Evolutionary conservation across 805 yeast species (phyloP).

Genomic region (Yarrowia sp.): DNA sequence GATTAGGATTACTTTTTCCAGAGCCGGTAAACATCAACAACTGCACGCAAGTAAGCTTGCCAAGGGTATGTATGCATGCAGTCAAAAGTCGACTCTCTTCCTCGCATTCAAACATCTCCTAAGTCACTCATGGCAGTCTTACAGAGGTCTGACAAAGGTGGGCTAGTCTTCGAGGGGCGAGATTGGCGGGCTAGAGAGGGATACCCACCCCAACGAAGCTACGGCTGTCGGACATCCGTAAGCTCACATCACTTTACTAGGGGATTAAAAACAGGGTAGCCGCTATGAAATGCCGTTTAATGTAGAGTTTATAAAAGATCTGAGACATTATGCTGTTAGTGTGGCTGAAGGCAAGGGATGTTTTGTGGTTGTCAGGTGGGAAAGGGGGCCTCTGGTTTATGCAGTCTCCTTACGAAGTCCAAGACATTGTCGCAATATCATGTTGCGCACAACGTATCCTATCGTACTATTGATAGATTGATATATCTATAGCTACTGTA

Average conservation of each 20-base stretch:
- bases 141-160: neutral
- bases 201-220: too few species aligned
- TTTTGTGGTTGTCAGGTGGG: neutral
- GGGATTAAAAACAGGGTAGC: neutral
- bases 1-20: neutral
- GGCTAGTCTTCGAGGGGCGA: neutral
- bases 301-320: neutral
- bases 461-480: too few species aligned
- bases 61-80: constrained; percentile 4
- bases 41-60: neutral
- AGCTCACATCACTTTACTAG: too few species aligned
- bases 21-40: neutral
- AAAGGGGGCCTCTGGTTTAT: too few species aligned
- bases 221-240: too few species aligned
- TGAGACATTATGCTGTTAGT: neutral
- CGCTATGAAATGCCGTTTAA: neutral
- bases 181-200: neutral
- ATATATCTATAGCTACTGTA: too few species aligned
- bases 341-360: neutral
- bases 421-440: too few species aligned
- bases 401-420: too few species aligned
- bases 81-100: neutral
- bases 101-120: neutral
- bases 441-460: too few species aligned
- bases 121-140: neutral